phyloP scores from a whole-genome alignment of 202 grass and related monocot genomes.

The Dendrocalamus latiflorus region DNA sequence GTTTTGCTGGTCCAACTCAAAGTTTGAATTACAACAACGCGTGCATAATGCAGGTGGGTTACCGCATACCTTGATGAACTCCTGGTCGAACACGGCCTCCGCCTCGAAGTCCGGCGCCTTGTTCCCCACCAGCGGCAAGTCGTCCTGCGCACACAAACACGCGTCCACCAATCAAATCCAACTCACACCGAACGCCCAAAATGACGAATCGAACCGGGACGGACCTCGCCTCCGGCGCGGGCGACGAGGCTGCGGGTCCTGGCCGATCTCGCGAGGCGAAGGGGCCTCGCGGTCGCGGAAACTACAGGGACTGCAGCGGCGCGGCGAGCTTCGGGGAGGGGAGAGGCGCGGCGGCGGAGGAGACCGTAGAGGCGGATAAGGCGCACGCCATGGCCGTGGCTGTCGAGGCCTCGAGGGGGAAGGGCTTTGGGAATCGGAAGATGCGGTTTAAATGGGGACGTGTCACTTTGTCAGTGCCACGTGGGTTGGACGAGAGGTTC shows the following conservation, averaged over 20 bases:
- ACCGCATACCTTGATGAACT: slow-evolving; percentile 53
- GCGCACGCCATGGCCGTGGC: slow-evolving; percentile 40
- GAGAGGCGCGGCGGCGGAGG: slow-evolving; percentile 3
- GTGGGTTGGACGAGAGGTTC: background rate
- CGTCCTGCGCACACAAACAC: slow-evolving; percentile 29
- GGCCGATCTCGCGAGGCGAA: slow-evolving; percentile 24
- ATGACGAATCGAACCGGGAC: background rate
- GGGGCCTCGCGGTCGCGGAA: slow-evolving; percentile 15
- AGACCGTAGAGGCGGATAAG: slow-evolving; percentile 28
- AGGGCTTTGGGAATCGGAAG: slow-evolving; percentile 3
- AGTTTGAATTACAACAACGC: background rate
- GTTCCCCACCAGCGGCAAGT: slow-evolving; percentile 51
- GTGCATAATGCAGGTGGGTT: background rate
- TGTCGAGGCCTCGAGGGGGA: background rate
- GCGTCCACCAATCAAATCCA: background rate
- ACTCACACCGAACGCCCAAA: background rate
- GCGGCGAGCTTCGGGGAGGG: slow-evolving; percentile 8
- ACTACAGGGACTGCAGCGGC: background rate
- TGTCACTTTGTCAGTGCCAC: background rate
- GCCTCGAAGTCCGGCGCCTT: slow-evolving; percentile 52
- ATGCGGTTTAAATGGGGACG: slow-evolving; percentile 8
- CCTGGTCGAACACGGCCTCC: slow-evolving; percentile 65
- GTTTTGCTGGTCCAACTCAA: background rate
- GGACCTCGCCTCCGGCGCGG: slow-evolving; percentile 36
- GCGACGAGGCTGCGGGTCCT: slow-evolving; percentile 34